A percentile compares a stretch with the other conserved stretches of the same genome.
Conservation (phyloP, 2,329 filamentous ascomycete species). For the Tolypocladium pustulatum region DNA sequence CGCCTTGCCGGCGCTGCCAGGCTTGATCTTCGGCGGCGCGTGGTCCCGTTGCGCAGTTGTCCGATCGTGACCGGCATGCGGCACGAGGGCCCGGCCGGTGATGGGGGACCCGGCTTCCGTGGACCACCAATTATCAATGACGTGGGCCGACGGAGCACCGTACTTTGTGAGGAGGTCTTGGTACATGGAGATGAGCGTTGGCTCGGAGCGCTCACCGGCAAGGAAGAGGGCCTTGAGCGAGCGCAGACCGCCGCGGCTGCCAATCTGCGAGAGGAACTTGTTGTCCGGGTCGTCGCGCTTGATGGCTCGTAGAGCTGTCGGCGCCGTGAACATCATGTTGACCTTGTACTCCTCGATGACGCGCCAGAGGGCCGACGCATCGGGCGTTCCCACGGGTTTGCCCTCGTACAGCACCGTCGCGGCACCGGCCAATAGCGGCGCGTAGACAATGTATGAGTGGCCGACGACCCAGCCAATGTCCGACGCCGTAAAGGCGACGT, state of each 20-base stretch:
- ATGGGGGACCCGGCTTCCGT: constrained; percentile 50
- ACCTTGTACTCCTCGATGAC: constrained; percentile 78
- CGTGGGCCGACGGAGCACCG: constrained; percentile 47
- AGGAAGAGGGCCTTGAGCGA: constrained; percentile 68
- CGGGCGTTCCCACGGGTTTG: constrained; percentile 84
- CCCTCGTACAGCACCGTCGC: constrained; percentile 85
- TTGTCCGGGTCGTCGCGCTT: constrained; percentile 76
- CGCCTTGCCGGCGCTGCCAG: constrained; percentile 80
- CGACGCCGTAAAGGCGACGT: constrained; percentile 63
- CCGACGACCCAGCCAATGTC: constrained; percentile 76
- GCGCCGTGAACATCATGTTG: constrained; percentile 76
- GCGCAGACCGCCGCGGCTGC: constrained; percentile 59
- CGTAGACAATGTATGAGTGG: constrained; percentile 80
- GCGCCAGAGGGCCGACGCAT: constrained; percentile 82
- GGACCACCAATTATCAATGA: constrained; percentile 53
- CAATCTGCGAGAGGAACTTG: constrained; percentile 49
- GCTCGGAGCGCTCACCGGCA: constrained; percentile 82
- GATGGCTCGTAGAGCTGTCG: constrained; percentile 79
- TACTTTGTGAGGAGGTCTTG: constrained; percentile 60
- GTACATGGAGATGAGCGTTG: constrained; percentile 73
- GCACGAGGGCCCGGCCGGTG: constrained; percentile 42
- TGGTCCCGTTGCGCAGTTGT: constrained; percentile 27
- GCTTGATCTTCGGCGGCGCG: constrained; percentile 50
- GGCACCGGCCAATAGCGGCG: constrained; percentile 72
- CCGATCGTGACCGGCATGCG: constrained; percentile 48